Evolutionary conservation across 441 rosid species (phyloP).

Genomic region (Euphorbia corollata): DNA sequence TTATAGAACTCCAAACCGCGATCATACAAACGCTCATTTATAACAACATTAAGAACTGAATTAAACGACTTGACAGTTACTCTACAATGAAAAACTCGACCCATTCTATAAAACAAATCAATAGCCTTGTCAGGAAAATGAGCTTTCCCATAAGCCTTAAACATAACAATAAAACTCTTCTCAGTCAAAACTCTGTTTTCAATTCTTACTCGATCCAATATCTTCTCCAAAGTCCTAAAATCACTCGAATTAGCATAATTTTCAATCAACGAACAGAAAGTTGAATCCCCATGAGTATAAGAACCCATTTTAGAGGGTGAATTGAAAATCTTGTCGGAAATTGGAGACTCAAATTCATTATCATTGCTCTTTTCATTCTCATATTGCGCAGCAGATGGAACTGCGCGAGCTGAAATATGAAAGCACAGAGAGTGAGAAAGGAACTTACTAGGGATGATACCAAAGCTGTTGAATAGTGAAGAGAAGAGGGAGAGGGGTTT

Average conservation of each 20-base stretch:
- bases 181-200: slow-evolving; percentile 60
- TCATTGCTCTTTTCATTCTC: background rate
- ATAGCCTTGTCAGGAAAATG: slow-evolving; percentile 58
- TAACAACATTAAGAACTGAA: slow-evolving; percentile 63
- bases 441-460: slow-evolving; percentile 30
- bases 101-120: slow-evolving; percentile 63
- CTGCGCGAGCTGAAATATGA: slow-evolving; percentile 26
- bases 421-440: slow-evolving; percentile 9
- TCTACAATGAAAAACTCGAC: slow-evolving; percentile 44
- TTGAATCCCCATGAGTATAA: slow-evolving; percentile 61
- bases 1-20: slow-evolving; percentile 67
- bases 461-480: background rate
- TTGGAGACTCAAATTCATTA: slow-evolving; percentile 32
- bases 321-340: slow-evolving; percentile 43
- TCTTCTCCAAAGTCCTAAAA: slow-evolving; percentile 47
- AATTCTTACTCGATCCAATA: slow-evolving; percentile 48
- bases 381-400: slow-evolving; percentile 16
- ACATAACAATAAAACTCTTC: slow-evolving; percentile 46
- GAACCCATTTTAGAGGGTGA: slow-evolving; percentile 59
- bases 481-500: slow-evolving; percentile 5
- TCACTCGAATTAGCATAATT: slow-evolving; percentile 48
- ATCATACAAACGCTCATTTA: slow-evolving; percentile 45
- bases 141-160: slow-evolving; percentile 71
- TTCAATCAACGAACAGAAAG: slow-evolving; percentile 59
- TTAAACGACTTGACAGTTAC: slow-evolving; percentile 48